Evolutionary conservation across 176 grass and related monocot genomes (phyloP), one percentile per base, ranked within the genome.

Genomic region (Bothriochloa decipiens): DNA sequence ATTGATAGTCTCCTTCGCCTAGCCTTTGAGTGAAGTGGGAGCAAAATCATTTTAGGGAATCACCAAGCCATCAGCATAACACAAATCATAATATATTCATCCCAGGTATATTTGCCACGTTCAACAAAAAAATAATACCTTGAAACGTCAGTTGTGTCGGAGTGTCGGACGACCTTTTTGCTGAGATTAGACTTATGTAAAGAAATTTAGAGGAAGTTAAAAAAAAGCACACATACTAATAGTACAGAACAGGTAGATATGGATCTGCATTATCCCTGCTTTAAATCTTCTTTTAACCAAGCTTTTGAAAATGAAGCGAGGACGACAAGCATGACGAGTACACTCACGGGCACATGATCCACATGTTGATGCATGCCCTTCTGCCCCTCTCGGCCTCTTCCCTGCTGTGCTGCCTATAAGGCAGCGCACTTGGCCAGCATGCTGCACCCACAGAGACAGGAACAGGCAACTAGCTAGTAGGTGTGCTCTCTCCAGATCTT

Each of bases 341-440:
- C 74, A 47, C 65, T 29, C 25, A 0, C 27, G 74, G 32, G 12
- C 73, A 45, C 75, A 86, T 86, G 75, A 86, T 86, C 37, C 74
- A 86, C 75, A 63, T 79, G 83, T 39, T 67, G 42, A 45, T n/a
- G 68, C 58, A 40, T 40, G 40, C 8, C 40, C 6, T 42, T 17
- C 57, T 28, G 76, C 57, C 7, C 4, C 57, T 27, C 14, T 18
- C 55, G 6, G 23, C 36, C 58, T 5, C 28, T 14, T 1, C 26
- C 12, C 11, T 12, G 25, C 11, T 65, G 63, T 29, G 26, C 81
- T 65, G 53, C 41, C 18, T 83, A 75, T 83, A 83, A 83, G 81
- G 28, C 58, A 65, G 70, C 70, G 42, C 39, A 60, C 58, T 23
- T 36, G 1, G 65, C 42, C n/a, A 36, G 6, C 70, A 75, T 65